Conservation (phyloP, 495 filamentous ascomycete genomes). For the Peziza echinospora region DNA sequence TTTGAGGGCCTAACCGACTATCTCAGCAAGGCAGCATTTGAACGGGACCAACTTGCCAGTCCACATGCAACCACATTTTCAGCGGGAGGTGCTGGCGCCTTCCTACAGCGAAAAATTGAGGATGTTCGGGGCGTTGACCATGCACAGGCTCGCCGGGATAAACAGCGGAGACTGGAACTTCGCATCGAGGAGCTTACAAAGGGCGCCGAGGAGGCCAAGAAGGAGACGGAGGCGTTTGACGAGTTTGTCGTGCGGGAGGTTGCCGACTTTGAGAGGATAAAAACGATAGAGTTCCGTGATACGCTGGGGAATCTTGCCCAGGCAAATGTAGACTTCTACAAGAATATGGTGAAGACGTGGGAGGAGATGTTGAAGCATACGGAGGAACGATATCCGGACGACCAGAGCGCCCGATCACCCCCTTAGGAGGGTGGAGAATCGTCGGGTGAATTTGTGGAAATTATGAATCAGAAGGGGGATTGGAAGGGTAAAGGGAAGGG, state of each 20-base stretch:
- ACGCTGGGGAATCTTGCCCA: slow-evolving; percentile 66
- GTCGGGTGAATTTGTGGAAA: no score
- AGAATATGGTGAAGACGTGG: slow-evolving; percentile 60
- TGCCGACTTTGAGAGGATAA: slow-evolving; percentile 86
- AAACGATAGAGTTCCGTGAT: slow-evolving; percentile 73
- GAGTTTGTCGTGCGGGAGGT: slow-evolving; percentile 88
- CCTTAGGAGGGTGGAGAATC: background rate
- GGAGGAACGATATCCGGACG: slow-evolving; percentile 38
- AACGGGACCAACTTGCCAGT: slow-evolving; percentile 64
- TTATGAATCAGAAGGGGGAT: no score
- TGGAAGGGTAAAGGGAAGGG: no score
- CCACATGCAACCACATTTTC: slow-evolving; percentile 33
- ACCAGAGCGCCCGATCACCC: background rate
- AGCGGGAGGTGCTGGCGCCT: slow-evolving; percentile 44
- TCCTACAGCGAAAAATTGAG: slow-evolving; percentile 85
- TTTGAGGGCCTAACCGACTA: slow-evolving; percentile 93
- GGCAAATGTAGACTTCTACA: slow-evolving; percentile 72
- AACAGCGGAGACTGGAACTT: slow-evolving; percentile 71
- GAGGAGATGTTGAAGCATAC: slow-evolving; percentile 74
- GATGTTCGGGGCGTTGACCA: slow-evolving; percentile 94
- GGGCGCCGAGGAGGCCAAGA: slow-evolving; percentile 71
- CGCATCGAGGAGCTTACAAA: slow-evolving; percentile 72
- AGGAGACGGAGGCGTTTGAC: slow-evolving; percentile 67
- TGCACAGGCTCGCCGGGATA: slow-evolving; percentile 68
- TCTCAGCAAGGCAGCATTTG: slow-evolving; percentile 68